Evolutionary conservation across 306 rosid species (phyloP), one percentile per base, ranked within the genome.

Genomic region (Lathyrus sativus): DNA sequence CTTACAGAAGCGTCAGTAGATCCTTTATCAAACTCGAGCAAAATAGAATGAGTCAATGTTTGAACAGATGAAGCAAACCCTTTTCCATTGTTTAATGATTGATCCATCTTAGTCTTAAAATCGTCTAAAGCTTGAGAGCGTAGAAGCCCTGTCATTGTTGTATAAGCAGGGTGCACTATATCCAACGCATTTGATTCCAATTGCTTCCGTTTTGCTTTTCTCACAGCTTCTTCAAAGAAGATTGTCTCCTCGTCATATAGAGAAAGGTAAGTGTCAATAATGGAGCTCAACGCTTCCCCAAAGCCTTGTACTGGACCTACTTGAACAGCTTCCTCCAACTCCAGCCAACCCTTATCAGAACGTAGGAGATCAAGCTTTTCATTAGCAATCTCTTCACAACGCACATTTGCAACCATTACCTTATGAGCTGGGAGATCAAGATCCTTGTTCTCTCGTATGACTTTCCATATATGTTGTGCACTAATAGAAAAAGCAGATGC

Each of bases 341-440:
- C 81, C 83, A 88, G 71, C 98, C 98, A 92, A 73, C 57, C 91
- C 98, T 90, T 74, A 81, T 90, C 84, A 6, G 82, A 63, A 39
- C 62, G 72, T 51, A 92, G 79, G 28, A 39, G 76, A 54, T 68
- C 70, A 77, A 82, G 77, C 62, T 88, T 90, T 74, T 88, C 93
- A 37, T 83, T 44, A 49, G 91, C 91, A 74, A 90, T 92, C 82
- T 92, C 96, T 83, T 90, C 98, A 72, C 98, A 92, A 29, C 98
- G 98, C 31, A 92, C 98, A 26, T 93, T 92, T 11, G 98, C 98
- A 76, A 92, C 98, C 98, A 92, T 92, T 55, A 92, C 91, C 98
- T 92, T 92, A 74, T 92, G 98, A 71, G 96, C 96, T n/a, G 98
- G 98, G 71, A 92, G 98, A 79, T 92, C 92, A 65, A 92, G 90